These are phyloP conservation scores for Penicillium nucicola DNA, from an alignment of 495 filamentous ascomycete genomes.

Conservation along the genomic window DNA sequence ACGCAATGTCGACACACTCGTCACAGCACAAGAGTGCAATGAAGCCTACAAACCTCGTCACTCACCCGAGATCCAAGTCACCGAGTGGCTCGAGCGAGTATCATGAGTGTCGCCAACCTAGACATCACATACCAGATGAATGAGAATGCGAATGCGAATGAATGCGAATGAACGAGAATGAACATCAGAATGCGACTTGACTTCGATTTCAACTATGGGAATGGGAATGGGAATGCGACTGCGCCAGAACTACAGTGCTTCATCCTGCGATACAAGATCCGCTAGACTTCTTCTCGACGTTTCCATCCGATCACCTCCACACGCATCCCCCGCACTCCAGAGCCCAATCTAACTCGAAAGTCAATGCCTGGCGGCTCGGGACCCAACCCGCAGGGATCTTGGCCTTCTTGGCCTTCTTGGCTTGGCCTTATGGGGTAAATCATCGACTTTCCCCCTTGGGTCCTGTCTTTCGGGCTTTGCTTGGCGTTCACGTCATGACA, in stretches of 20 bases:
- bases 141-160: neutral
- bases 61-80: conserved; percentile 60
- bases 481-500: conserved; percentile 28
- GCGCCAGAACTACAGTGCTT: neutral
- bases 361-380: neutral
- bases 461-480: conserved; percentile 8
- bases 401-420: neutral
- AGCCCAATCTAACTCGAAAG: neutral
- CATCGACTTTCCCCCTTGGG: neutral
- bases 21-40: conserved; percentile 38
- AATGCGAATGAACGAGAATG: neutral
- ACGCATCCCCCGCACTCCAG: neutral
- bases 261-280: conserved; percentile 5
- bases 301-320: conserved; percentile 10
- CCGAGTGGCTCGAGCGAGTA: conserved; percentile 67
- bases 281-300: conserved; percentile 21
- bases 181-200: neutral
- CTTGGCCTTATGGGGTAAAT: neutral
- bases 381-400: neutral
- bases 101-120: conserved; percentile 24
- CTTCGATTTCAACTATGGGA: no score
- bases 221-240: neutral
- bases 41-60: conserved; percentile 59
- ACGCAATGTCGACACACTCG: conserved; percentile 44
- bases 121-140: neutral